Base-by-base conservation (phyloP, 2,329 filamentous ascomycete species). In the Aspergillus brasiliensis region DNA sequence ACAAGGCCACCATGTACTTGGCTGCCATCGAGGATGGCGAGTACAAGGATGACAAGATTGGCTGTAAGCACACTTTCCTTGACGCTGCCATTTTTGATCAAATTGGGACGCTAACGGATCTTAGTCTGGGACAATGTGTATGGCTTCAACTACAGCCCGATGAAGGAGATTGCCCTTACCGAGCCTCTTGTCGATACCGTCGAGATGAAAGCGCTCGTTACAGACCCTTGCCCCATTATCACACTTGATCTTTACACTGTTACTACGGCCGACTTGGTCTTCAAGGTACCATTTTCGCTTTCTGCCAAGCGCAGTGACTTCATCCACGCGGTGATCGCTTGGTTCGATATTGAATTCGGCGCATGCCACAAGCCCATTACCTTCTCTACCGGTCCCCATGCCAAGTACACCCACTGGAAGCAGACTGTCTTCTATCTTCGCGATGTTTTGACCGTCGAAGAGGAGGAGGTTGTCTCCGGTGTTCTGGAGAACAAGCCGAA, bases 341-440 rank as follows among this genome's bases (percentile, higher is more conserved):
- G 95, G 95, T 99, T 99, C 81, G 95, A 99, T 76, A 98, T 99
- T 70, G 94, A 98, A 74, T 99, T 99, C 81, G 91, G 91, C 54
- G 93, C 92, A 61, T 98, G 95, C 86, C 95, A 99, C 86, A 98
- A 98, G 86, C 91, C 92, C 31, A 92, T 99, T 74, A 87, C 89
- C 73, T 99, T 99, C 85, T 96, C 91, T 56, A 99, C 95, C 17
- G 95, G 95, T 21, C 95, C 95, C 27, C 95, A 98, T 81, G 96
- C 94, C 70, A 98, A 97, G 82, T 98, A 98, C 82, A 99, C 95
- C 17, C 95, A 99, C 85, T 99, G 95, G 95, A 99, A 99, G 83
- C 95, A 99, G 83, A 99, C 95, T 11, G 95, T 99, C 64, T 98
- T 99, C 82, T 99, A 99, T 81, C 84, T 99, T 65, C 87, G 91